Evolutionary conservation across 768 basidiomycete genomes (phyloP).

Genomic region (Kockovaella imperatae): DNA sequence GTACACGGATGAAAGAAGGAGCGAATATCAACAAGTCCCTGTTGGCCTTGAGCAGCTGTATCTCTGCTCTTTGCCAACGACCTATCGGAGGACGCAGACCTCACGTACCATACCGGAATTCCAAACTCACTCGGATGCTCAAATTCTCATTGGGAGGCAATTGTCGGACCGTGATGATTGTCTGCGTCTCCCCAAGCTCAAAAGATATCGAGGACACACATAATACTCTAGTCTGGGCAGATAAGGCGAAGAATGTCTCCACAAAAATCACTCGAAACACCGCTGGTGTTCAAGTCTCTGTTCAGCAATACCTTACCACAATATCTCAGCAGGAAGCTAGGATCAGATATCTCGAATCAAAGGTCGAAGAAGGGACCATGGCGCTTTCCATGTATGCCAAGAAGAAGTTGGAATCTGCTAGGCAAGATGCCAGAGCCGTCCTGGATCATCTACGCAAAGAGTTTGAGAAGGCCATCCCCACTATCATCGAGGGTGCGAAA

Average conservation of each 20-base stretch:
- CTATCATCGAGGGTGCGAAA: constrained; percentile 24
- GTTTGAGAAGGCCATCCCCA: constrained; percentile 6
- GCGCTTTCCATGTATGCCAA: constrained; percentile 29
- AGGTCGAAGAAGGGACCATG: neutral
- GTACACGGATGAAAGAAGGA: constrained; percentile 95
- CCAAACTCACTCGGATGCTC: constrained; percentile 92
- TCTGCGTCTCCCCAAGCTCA: constrained; percentile 91
- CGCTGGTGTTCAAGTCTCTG: constrained; percentile 87
- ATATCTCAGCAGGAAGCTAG: constrained; percentile 80
- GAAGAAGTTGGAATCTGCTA: constrained; percentile 56
- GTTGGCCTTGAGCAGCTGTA: constrained; percentile 93
- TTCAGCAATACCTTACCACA: constrained; percentile 88
- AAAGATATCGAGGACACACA: constrained; percentile 97
- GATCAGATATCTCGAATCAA: constrained; percentile 72
- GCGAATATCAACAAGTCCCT: constrained; percentile 99
- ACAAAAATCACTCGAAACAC: constrained; percentile 94
- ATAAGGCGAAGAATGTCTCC: constrained; percentile 96
- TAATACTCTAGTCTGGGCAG: constrained; percentile 94
- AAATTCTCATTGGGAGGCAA: constrained; percentile 98
- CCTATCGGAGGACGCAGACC: constrained; percentile 62
- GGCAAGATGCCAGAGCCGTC: constrained; percentile 8
- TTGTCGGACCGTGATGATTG: constrained; percentile 99
- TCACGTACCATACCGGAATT: constrained; percentile 94
- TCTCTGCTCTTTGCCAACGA: constrained; percentile 94
- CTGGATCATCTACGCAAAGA: constrained; percentile 15